These are phyloP conservation scores for Vicia faba DNA, from an alignment of 306 rosid species.

Conservation along the genomic window DNA sequence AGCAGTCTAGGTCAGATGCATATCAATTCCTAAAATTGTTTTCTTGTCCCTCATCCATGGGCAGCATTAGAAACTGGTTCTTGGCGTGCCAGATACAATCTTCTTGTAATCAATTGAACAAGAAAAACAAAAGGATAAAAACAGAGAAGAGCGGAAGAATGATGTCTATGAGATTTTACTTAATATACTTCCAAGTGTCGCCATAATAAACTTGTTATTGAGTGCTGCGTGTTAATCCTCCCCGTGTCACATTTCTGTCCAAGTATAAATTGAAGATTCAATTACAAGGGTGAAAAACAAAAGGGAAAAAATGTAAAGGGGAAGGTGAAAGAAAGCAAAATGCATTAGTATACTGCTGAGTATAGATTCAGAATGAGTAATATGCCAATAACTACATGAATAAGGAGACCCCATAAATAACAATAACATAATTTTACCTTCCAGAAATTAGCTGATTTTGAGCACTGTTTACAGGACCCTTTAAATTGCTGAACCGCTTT, in stretches of 20 bases:
- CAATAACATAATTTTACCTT: constrained; percentile 55
- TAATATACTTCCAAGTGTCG: constrained; percentile 32
- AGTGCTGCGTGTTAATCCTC: constrained; percentile 96
- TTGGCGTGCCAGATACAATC: constrained; percentile 70
- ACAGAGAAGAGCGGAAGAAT: constrained; percentile 46
- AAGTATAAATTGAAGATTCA: constrained; percentile 33
- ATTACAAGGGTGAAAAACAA: neutral
- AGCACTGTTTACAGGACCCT: constrained; percentile 76
- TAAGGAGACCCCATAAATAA: constrained; percentile 8
- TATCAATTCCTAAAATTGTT: constrained; percentile 52
- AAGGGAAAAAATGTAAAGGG: neutral
- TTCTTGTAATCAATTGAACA: constrained; percentile 60
- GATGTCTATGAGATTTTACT: constrained; percentile 45
- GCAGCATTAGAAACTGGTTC: constrained; percentile 46
- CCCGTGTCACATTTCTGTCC: constrained; percentile 74
- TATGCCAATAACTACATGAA: constrained; percentile 18
- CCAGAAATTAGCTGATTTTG: constrained; percentile 84
- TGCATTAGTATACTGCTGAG: neutral
- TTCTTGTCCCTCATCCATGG: constrained; percentile 42
- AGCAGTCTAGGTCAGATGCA: constrained; percentile 88
- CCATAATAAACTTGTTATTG: constrained; percentile 65
- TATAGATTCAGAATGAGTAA: neutral
- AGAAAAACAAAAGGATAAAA: constrained; percentile 22
- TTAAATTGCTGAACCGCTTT: constrained; percentile 71
- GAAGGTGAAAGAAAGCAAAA: neutral